A percentile compares a stretch with the other conserved stretches of the same genome.
Conservation (phyloP, 768 basidiomycete genomes). For the Mrakia gelida region DNA sequence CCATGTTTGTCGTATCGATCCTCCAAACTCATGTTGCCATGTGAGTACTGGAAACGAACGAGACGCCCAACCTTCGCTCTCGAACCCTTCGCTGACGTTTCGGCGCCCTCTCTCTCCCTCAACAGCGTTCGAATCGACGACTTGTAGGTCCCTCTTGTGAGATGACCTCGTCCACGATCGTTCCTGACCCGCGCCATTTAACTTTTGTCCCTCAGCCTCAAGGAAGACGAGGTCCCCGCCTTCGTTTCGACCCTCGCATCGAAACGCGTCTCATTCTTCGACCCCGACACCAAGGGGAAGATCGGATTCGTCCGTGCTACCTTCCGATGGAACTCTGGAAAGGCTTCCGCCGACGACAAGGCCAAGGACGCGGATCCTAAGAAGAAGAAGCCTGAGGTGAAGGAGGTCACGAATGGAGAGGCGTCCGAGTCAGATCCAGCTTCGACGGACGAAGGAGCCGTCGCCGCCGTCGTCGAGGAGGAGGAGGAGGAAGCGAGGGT, state of each 20-base stretch:
- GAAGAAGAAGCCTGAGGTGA: conserved; percentile 33
- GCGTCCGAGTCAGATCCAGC: conserved; percentile 6
- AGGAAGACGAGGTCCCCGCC: conserved; percentile 68
- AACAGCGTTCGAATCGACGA: conserved; percentile 54
- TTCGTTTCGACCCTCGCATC: conserved; percentile 56
- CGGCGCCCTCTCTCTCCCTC: background rate
- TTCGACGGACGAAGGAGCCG: conserved; percentile 21
- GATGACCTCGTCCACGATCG: background rate
- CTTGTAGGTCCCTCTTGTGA: background rate
- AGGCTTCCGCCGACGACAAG: conserved; percentile 47
- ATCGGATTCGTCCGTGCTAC: conserved; percentile 59
- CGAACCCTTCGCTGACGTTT: background rate
- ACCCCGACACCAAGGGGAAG: conserved; percentile 43
- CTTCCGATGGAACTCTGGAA: conserved; percentile 55
- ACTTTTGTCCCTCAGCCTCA: conserved; percentile 48
- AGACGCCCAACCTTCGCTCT: background rate
- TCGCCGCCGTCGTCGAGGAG: conserved; percentile 29
- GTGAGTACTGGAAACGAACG: background rate
- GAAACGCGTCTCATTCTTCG: conserved; percentile 46
- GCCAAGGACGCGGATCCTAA: conserved; percentile 17
- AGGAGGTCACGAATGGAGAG: background rate
- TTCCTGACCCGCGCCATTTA: background rate
- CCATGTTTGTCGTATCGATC: conserved; percentile 64
- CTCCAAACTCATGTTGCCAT: conserved; percentile 64
- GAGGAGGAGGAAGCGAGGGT: conserved; percentile 48